Percentiles rank a stretch among this genome's conserved stretches.
These are phyloP conservation scores for Aspergillus neoniger DNA, from an alignment of 2,329 filamentous ascomycete genomes.

Conservation along the genomic window DNA sequence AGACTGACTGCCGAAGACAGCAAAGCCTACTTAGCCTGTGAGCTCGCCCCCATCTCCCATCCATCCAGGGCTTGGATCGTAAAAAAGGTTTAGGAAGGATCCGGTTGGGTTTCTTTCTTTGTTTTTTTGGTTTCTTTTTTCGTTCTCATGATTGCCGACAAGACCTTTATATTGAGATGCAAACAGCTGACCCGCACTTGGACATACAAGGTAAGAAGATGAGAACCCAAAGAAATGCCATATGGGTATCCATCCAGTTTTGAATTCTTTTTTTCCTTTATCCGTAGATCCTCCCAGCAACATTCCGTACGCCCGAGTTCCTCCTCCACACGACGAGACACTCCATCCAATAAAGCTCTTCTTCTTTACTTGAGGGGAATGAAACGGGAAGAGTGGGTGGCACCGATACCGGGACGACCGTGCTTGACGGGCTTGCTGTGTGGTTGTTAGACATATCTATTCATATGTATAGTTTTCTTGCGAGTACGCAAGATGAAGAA, in stretches of 20 bases:
- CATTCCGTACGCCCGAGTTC: constrained; percentile 28
- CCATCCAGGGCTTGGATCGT: constrained; percentile 14
- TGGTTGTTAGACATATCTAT: constrained; percentile 53
- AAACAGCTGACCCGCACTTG: constrained; percentile 43
- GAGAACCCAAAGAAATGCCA: constrained; percentile 29
- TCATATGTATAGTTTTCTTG: too few relatives aligned
- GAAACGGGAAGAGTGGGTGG: constrained; percentile 99
- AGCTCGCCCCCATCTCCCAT: not conserved
- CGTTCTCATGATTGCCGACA: constrained; percentile 35
- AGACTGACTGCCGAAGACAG: constrained; percentile 20
- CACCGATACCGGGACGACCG: constrained; percentile 99
- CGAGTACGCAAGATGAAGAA: too few relatives aligned
- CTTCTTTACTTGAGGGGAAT: constrained; percentile 95
- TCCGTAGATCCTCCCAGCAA: constrained; percentile 37
- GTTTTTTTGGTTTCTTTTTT: not conserved
- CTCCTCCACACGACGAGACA: constrained; percentile 34
- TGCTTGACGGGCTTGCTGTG: constrained; percentile 98
- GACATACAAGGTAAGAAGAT: constrained; percentile 39
- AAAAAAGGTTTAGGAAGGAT: constrained; percentile 13
- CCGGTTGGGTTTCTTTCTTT: constrained; percentile 9
- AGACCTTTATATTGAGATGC: constrained; percentile 44
- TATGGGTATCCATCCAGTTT: constrained; percentile 39
- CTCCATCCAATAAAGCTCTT: constrained; percentile 37
- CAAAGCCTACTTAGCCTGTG: constrained; percentile 11
- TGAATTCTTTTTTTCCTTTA: constrained; percentile 8